Base-by-base conservation (phyloP, 2,329 filamentous ascomycete genomes). In the Chaetothyriales sp. region DNA sequence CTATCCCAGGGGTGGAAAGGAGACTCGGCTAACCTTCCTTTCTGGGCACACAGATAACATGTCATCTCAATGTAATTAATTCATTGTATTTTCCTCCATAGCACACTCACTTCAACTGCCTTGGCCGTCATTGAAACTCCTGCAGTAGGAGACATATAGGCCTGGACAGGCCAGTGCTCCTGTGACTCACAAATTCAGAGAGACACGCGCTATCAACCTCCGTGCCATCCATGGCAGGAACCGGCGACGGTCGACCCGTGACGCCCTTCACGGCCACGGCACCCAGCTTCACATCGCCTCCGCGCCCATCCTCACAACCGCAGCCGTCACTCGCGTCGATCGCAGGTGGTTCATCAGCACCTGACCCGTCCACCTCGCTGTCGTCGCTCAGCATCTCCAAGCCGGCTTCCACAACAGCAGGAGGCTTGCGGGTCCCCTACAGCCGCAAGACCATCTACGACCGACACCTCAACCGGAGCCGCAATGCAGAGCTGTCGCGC, bases 361-460 rank as follows among this genome's bases (percentile, higher is more conserved):
- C 49, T 3, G 49, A 48, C 44, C 19, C 48, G 26, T n/a, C n/a
- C n/a, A 51, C 49, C n/a, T 53, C 58, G 28, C 54, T 58, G 10
- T 53, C 57, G 8, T 58, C 54, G 8, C 61, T 56, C 26, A 49
- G 51, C 51, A 51, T 61, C 19, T 58, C 32, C 32, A 39, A 39
- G 32, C 10, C 25, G 47, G n/a, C n/a, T n/a, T 55, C 58, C 49
- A 57, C 48, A 25, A 55, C 43, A 45, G 50, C 59, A n/a, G 53
- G 56, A 12, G 55, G 62, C 57, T 81, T 98, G 55, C 85, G 88
- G 59, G 86, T 93, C 63, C 90, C 92, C 46, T 86, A 86, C 51
- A 94, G 81, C 67, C 87, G 88, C 72, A 96, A 96, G 73, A 95
- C 88, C 57, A 96, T 98, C 72, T 98, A 96, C 73, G 88, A 95